phyloP scores from a whole-genome alignment of 225 moss, liverwort and hornwort species.

The Neckera pumila region DNA sequence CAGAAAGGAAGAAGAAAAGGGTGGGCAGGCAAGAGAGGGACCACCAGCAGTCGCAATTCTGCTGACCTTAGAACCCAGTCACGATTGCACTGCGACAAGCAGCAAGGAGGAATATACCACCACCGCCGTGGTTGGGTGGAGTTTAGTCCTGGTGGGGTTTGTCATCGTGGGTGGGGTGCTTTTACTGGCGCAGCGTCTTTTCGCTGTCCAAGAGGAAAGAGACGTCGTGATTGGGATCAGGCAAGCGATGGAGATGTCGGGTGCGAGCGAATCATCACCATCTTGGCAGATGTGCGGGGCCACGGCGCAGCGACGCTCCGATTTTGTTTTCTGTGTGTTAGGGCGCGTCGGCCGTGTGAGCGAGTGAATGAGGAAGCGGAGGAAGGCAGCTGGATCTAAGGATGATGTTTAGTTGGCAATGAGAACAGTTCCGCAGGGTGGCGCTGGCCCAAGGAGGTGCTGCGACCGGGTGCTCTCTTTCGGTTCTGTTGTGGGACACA shows the following conservation, averaged over 20 bases:
- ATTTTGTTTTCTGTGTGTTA: background rate
- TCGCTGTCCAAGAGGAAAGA: background rate
- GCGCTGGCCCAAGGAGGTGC: slow-evolving; percentile 14
- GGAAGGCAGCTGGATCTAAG: slow-evolving; percentile 28
- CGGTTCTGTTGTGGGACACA: background rate
- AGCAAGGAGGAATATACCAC: background rate
- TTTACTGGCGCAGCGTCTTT: background rate
- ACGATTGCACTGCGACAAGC: background rate
- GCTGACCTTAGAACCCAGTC: background rate
- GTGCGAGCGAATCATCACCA: background rate
- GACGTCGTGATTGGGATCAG: background rate
- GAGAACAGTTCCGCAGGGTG: slow-evolving; percentile 1
- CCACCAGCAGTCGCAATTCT: background rate
- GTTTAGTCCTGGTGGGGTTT: background rate
- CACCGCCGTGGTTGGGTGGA: background rate
- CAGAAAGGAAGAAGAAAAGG: background rate
- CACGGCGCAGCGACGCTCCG: background rate
- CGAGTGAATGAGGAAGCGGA: slow-evolving; percentile 15
- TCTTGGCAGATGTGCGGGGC: background rate
- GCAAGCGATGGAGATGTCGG: slow-evolving; percentile 8
- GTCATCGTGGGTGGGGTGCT: background rate
- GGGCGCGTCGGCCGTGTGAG: background rate
- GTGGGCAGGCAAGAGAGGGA: background rate
- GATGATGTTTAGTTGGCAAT: slow-evolving; percentile 5
- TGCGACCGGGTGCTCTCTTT: background rate